Evolutionary conservation across 768 basidiomycete genomes (phyloP), one percentile per base, ranked within the genome.

Genomic region (Ramaria sp.): DNA sequence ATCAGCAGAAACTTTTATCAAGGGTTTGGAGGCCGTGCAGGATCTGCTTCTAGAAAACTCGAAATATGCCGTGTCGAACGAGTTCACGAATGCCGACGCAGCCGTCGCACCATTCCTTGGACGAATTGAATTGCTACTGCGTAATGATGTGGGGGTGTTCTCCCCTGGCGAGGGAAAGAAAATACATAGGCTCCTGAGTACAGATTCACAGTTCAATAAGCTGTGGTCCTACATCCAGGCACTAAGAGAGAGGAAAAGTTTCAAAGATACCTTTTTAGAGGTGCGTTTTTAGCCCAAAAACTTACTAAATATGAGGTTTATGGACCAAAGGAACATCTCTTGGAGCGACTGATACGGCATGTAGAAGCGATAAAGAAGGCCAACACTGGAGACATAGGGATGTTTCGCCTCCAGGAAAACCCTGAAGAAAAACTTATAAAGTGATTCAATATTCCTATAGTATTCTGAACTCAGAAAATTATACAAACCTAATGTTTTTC

Each of bases 21-120:
- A 59, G 9, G 77, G 67, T 0, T 61, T 81, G 41, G 75, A 79
- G 49, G 65, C 64, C 27, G 59, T 79, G 30, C 82, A 84, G 63
- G 60, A 57, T 3, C 67, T 78, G 24, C 69, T 86, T 30, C 76
- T 78, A 0, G 59, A 63, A 5, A 67, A 72, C 39, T 76, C 75
- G 34, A 61, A 56, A 0, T 80, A 25, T 69, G 75, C 13, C 60
- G 44, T 69, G 12, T 71, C 70, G 2, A 62, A 68, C 22, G 68
- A 75, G 48, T 85, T 73, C 64, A 79, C 74, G n/a, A 75, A 78
- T 50, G 84, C 83, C 12, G 85, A 85, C 59, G 75, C 78, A 5
- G 76, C 79, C 0, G 62, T 83, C 24, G 67, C 74, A 3, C 81
- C 85, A 0, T 81, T 83, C 72, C 60, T 83, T 13, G 80, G 73